Conservation (phyloP, 345 rosid species). For the Eucalyptus victrix region DNA sequence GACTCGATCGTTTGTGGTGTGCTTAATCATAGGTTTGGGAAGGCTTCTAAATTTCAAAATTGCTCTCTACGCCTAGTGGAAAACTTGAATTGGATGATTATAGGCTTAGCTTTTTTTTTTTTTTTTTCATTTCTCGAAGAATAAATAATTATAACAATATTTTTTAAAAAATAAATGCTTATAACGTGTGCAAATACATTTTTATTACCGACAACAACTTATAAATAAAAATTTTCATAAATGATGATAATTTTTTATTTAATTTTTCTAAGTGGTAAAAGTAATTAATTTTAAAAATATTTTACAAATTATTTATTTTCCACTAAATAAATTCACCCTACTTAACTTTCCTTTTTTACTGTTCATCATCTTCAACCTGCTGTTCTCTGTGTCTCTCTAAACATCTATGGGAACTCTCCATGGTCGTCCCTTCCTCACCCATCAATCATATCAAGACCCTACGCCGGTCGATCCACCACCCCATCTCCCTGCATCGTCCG, state of each 20-base stretch:
- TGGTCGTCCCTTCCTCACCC: not conserved
- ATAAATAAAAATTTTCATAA: too few relatives aligned
- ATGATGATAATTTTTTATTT: not conserved
- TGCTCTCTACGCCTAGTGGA: not conserved
- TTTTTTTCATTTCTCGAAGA: fast-evolving
- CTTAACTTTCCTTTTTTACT: not conserved
- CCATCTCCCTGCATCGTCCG: not conserved
- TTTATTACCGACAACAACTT: fast-evolving
- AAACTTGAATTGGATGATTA: too few relatives aligned
- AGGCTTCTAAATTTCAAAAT: not conserved
- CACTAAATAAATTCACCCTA: fast-evolving
- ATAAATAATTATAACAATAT: too few relatives aligned
- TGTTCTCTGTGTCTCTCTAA: not conserved
- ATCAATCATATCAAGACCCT: not conserved
- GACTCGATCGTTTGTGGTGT: not conserved
- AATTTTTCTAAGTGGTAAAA: too few relatives aligned
- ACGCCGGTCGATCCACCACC: not conserved
- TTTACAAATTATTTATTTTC: too few relatives aligned
- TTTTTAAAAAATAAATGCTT: not conserved
- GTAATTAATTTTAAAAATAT: too few relatives aligned
- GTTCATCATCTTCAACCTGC: not conserved
- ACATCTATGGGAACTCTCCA: not conserved
- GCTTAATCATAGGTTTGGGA: not conserved
- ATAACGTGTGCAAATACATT: too few relatives aligned
- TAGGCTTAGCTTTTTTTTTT: too few relatives aligned